phyloP scores from a whole-genome alignment of 2,329 filamentous ascomycete genomes.

The Cryoendolithus antarcticus region DNA sequence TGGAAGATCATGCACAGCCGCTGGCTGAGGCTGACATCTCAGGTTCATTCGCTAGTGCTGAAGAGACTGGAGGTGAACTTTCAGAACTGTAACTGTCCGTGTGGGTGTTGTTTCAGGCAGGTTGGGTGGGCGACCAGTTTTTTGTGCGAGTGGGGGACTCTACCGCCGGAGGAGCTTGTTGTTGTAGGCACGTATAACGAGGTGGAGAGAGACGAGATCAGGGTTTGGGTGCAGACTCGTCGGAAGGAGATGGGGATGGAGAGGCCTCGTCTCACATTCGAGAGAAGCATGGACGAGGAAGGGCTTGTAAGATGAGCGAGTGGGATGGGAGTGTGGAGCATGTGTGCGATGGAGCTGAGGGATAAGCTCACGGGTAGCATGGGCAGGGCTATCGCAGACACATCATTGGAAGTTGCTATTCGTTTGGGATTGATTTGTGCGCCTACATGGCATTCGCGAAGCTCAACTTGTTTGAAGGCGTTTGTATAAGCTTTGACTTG shows the following conservation, averaged over 20 bases:
- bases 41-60: constrained; percentile 2
- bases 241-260: background rate
- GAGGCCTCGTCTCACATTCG: background rate
- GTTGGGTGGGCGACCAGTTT: constrained; percentile 3
- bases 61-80: constrained; percentile 3
- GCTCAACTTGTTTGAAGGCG: too few species aligned
- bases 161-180: constrained; percentile 4
- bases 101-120: constrained; percentile 2
- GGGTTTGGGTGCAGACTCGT: constrained; percentile 1
- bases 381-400: too few species aligned
- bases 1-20: constrained; percentile 4
- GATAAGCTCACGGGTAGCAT: too few species aligned
- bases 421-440: too few species aligned
- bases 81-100: constrained; percentile 5
- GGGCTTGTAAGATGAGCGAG: too few species aligned
- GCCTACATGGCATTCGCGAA: too few species aligned
- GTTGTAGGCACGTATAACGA: constrained; percentile 1
- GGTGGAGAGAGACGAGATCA: constrained; percentile 2
- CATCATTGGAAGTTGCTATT: too few species aligned
- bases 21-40: constrained; percentile 4
- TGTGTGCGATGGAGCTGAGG: too few species aligned
- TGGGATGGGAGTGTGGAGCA: too few species aligned
- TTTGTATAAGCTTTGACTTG: too few species aligned
- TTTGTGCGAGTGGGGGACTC: constrained; percentile 3
- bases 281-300: constrained; percentile 1